Conservation (phyloP, 139 green algal genomes). For the Auxenochlorella pyrenoidosa region DNA sequence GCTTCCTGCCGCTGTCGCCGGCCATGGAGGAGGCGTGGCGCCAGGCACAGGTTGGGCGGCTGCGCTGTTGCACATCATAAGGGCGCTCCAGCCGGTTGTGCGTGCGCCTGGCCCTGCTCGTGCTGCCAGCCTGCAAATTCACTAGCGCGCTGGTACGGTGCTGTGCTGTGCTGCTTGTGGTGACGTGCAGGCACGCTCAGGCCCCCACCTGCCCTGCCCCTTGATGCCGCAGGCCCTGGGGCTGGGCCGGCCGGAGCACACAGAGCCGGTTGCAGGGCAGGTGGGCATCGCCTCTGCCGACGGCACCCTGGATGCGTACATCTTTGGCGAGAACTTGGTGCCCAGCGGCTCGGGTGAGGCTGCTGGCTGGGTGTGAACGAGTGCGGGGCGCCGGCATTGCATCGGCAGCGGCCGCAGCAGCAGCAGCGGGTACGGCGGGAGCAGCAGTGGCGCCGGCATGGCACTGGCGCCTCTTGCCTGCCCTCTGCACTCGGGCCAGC, state of each 20-base stretch:
- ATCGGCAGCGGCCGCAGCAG: no score
- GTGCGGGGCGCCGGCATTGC: no score
- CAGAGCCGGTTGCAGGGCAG: not conserved
- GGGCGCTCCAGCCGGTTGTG: no score
- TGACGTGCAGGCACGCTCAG: no score
- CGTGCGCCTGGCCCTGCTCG: no score
- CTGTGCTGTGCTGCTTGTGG: no score
- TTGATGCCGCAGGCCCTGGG: not conserved
- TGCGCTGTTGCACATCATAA: no score
- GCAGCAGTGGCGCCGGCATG: not conserved
- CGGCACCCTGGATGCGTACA: not conserved
- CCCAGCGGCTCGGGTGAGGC: not conserved
- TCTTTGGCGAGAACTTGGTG: not conserved
- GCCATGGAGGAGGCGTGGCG: not conserved
- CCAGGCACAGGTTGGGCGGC: not conserved
- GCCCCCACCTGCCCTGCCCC: no score
- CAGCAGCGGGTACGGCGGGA: no score
- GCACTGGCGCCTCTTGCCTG: not conserved
- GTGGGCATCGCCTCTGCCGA: not conserved
- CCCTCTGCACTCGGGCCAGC: not conserved
- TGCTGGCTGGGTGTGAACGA: no score
- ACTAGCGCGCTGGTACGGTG: no score
- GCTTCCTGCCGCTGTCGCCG: not conserved
- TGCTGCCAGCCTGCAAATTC: no score
- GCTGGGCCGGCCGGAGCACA: not conserved